Evolutionary conservation across 2,329 filamentous ascomycete species (phyloP).

Genomic region (Epichloe festucae): DNA sequence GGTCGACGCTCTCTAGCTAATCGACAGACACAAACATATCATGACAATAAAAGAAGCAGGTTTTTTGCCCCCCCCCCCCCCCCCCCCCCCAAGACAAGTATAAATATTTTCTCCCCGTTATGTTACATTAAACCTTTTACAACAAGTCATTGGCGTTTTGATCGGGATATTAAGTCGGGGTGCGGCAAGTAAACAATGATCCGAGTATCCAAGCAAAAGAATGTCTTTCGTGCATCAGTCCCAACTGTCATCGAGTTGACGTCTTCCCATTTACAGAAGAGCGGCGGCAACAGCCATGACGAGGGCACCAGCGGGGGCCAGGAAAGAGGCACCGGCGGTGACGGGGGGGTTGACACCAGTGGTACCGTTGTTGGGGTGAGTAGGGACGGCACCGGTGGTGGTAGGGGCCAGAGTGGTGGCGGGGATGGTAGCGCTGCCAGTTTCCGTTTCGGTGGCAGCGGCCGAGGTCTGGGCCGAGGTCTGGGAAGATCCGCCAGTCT

Average conservation of each 20-base stretch:
- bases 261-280: slow-evolving; percentile 2
- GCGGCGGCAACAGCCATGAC: slow-evolving; percentile 8
- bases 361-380: slow-evolving; percentile 2
- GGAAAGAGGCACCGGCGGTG: slow-evolving; percentile 8
- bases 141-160: background rate
- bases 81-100: background rate
- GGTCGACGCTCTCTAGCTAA: background rate
- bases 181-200: background rate
- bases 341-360: slow-evolving; percentile 5
- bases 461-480: background rate
- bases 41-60: background rate
- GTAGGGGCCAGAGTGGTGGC: slow-evolving; percentile 2
- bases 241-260: background rate
- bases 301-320: slow-evolving; percentile 9
- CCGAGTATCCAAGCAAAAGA: background rate
- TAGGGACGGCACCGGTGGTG: background rate
- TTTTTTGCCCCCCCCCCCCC: too few species aligned
- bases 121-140: background rate
- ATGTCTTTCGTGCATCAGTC: background rate
- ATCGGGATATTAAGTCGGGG: background rate
- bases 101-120: background rate
- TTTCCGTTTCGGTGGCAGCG: background rate
- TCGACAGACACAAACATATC: background rate
- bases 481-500: background rate
- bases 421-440: background rate